A percentile compares a stretch with the other conserved stretches of the same genome.
Conservation (phyloP, 2,329 filamentous ascomycete species). For the Fusarium hainanense region DNA sequence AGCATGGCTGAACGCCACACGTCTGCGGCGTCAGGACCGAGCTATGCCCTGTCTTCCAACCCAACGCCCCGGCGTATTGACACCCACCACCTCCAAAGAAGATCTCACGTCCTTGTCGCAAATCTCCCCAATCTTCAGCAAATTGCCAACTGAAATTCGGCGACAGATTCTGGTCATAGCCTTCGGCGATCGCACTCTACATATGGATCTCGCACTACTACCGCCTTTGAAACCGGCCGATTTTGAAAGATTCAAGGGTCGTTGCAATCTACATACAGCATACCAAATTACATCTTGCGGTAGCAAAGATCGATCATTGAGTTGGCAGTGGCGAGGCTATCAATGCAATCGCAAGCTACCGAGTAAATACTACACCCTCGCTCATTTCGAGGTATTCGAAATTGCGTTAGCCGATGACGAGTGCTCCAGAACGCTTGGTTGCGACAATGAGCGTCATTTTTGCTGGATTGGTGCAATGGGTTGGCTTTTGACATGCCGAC, state of each 20-base stretch:
- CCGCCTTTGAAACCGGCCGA: rapidly evolving
- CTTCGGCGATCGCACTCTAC: neutral
- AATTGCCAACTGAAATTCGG: neutral
- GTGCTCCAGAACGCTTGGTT: neutral
- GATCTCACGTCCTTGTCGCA: neutral
- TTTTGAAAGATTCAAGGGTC: rapidly evolving
- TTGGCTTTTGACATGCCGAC: neutral
- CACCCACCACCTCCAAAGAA: neutral
- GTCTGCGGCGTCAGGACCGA: rapidly evolving
- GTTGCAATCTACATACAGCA: neutral
- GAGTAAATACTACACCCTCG: rapidly evolving
- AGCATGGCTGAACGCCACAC: neutral
- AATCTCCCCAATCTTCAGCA: neutral
- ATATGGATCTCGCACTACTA: neutral
- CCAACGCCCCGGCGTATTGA: neutral
- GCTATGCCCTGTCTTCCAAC: neutral
- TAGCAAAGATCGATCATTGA: neutral
- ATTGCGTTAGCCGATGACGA: neutral
- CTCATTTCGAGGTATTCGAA: neutral
- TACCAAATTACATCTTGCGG: rapidly evolving
- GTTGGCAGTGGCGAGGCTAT: neutral
- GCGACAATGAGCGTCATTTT: rapidly evolving
- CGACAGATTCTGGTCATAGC: neutral
- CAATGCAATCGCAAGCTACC: neutral
- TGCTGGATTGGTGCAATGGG: neutral